These are phyloP conservation scores for Piper betle DNA, from an alignment of 164 flowering plant genomes.

Conservation along the genomic window DNA sequence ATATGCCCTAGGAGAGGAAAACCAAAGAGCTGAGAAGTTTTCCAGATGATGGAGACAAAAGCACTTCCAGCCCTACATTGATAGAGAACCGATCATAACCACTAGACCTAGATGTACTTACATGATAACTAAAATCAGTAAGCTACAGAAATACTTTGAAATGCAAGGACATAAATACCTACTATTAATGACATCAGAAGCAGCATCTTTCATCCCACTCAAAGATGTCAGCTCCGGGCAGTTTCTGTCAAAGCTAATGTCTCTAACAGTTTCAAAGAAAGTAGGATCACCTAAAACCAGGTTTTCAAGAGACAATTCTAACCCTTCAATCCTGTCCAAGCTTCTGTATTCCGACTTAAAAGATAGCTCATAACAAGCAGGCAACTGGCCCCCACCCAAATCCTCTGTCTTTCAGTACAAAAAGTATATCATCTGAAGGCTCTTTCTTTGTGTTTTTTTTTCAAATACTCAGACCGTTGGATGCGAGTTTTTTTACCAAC, in stretches of 20 bases:
- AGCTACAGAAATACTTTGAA: background rate
- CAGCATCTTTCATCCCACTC: constrained; percentile 66
- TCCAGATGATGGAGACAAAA: constrained; percentile 57
- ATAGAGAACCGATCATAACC: background rate
- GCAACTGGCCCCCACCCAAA: constrained; percentile 16
- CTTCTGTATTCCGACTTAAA: constrained; percentile 17
- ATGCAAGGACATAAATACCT: constrained; percentile 27
- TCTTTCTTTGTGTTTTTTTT: constrained; percentile 17
- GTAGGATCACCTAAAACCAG: constrained; percentile 47
- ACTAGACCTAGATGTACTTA: background rate
- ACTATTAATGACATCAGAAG: constrained; percentile 61
- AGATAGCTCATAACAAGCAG: constrained; percentile 38
- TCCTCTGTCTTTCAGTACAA: constrained; percentile 36
- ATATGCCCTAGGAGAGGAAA: constrained; percentile 91
- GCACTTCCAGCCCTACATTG: constrained; percentile 45
- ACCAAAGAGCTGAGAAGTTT: constrained; percentile 29
- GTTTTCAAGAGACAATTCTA: constrained; percentile 25
- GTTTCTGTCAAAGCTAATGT: constrained; percentile 16
- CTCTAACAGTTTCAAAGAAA: constrained; percentile 25
- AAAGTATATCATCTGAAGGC: constrained; percentile 34
- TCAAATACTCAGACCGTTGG: constrained; percentile 10
- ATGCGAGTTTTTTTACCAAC: constrained; percentile 14
- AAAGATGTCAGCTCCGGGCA: constrained; percentile 40
- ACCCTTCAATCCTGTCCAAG: constrained; percentile 15
- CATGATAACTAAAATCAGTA: background rate